These are phyloP conservation scores for Elsinoe necatrix DNA, from an alignment of 2,329 filamentous ascomycete species.

Conservation along the genomic window DNA sequence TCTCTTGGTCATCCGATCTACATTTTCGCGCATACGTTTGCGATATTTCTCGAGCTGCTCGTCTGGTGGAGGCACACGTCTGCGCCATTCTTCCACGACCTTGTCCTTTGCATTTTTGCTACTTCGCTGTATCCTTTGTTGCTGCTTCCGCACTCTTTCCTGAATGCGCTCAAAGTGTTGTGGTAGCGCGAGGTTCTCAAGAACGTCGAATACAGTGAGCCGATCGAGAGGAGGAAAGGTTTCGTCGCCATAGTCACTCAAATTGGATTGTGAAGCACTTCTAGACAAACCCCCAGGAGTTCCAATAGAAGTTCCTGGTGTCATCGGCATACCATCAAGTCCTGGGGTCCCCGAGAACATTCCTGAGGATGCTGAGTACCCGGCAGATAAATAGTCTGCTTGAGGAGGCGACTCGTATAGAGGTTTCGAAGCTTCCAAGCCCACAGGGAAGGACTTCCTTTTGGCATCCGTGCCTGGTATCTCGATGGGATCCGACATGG, in stretches of 20 bases:
- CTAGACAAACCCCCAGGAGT: conserved; percentile 51
- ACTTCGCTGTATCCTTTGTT: conserved; percentile 67
- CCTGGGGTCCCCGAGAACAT: not conserved
- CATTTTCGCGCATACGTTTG: conserved; percentile 74
- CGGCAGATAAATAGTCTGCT: conserved; percentile 31
- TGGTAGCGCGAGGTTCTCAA: conserved; percentile 85
- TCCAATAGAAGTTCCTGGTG: conserved; percentile 37
- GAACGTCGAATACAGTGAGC: conserved; percentile 80
- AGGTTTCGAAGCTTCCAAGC: conserved; percentile 11
- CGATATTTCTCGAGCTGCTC: conserved; percentile 89
- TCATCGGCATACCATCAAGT: conserved; percentile 18
- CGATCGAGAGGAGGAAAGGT: conserved; percentile 80
- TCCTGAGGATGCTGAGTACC: conserved; percentile 26
- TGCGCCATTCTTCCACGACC: conserved; percentile 88
- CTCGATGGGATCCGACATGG: conserved; percentile 21
- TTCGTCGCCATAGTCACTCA: conserved; percentile 58
- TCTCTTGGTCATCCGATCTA: conserved; percentile 74
- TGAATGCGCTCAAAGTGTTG: conserved; percentile 89
- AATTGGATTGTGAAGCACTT: conserved; percentile 33
- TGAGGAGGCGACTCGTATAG: conserved; percentile 3
- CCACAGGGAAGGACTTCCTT: conserved; percentile 12
- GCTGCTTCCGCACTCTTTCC: conserved; percentile 74
- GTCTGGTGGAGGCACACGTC: conserved; percentile 74
- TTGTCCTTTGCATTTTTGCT: conserved; percentile 74
- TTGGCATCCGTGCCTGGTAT: conserved; percentile 20